Conservation (phyloP, 305 asterid species). For the Coffea humblotiana region DNA sequence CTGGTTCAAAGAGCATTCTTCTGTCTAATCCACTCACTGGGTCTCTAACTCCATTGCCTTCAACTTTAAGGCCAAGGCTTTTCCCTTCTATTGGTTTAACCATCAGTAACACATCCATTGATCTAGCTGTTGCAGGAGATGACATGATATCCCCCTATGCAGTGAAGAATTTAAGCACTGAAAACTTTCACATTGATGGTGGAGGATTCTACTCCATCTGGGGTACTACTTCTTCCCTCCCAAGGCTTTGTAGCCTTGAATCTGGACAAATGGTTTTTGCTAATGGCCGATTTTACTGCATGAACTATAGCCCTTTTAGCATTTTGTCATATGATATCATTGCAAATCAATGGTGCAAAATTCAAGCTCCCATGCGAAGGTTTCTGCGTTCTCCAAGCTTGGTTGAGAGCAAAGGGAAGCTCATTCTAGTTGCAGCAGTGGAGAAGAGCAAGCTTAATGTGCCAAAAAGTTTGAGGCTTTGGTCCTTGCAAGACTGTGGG, state of each 20-base stretch:
- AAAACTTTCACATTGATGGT: constrained; percentile 79
- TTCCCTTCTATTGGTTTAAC: constrained; percentile 74
- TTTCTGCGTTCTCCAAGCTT: constrained; percentile 83
- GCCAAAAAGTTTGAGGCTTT: constrained; percentile 76
- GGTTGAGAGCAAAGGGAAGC: constrained; percentile 60
- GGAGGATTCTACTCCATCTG: constrained; percentile 93
- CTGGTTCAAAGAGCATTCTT: constrained; percentile 77
- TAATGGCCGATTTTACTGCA: constrained; percentile 73
- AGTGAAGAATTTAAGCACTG: constrained; percentile 80
- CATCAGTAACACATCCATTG: constrained; percentile 61
- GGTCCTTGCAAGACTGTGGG: constrained; percentile 73
- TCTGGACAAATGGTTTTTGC: constrained; percentile 82
- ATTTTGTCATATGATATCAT: constrained; percentile 55
- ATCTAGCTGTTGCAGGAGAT: constrained; percentile 84
- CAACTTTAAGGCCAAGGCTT: constrained; percentile 81
- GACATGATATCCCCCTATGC: constrained; percentile 90
- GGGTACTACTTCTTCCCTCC: constrained; percentile 83
- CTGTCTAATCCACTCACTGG: constrained; percentile 65
- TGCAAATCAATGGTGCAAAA: constrained; percentile 65
- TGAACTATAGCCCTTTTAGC: constrained; percentile 95
- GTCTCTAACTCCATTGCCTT: constrained; percentile 57
- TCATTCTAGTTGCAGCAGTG: constrained; percentile 73
- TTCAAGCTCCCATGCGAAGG: constrained; percentile 93
- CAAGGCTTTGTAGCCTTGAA: constrained; percentile 84
- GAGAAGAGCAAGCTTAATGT: constrained; percentile 95